phyloP scores from a whole-genome alignment of 805 yeast genomes.

The Myxozyma geophila region DNA sequence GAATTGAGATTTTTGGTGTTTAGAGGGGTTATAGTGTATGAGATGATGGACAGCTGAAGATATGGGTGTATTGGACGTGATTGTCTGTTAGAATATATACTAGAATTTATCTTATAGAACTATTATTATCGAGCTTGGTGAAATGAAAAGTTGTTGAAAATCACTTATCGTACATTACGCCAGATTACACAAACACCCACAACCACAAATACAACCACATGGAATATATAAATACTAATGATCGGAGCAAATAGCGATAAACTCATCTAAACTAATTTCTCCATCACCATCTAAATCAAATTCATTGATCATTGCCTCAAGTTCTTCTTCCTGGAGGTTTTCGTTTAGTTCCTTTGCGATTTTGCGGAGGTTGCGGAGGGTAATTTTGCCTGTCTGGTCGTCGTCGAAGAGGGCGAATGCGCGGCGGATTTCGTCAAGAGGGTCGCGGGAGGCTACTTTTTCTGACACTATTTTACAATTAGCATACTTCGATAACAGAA shows the following conservation, averaged over 20 bases:
- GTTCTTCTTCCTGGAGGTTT: slow-evolving; percentile 86
- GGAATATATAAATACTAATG: slow-evolving; percentile 32
- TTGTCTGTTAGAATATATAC: slow-evolving; percentile 1
- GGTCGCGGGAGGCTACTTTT: slow-evolving; percentile 84
- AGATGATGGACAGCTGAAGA: not conserved
- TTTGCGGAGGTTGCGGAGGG: slow-evolving; percentile 77
- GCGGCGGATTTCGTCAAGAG: slow-evolving; percentile 85
- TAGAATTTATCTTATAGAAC: not conserved
- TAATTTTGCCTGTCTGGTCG: slow-evolving; percentile 81
- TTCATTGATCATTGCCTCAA: slow-evolving; percentile 89
- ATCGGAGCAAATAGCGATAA: slow-evolving; percentile 85
- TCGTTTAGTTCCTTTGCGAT: slow-evolving; percentile 95
- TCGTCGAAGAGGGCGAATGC: slow-evolving; percentile 91
- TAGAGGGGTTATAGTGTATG: slow-evolving; percentile 3
- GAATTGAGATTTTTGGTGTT: not conserved
- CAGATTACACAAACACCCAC: not conserved
- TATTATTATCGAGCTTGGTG: slow-evolving; percentile 2
- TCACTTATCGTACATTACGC: slow-evolving; percentile 3
- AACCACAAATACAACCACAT: not conserved
- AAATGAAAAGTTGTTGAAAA: slow-evolving; percentile 23
- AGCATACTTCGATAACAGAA: not conserved
- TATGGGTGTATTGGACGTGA: not conserved
- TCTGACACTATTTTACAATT: slow-evolving; percentile 60
- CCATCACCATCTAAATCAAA: slow-evolving; percentile 97
- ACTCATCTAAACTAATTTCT: slow-evolving; percentile 88